Base-by-base conservation (phyloP, 805 yeast species). In the Peterozyma toletana region DNA sequence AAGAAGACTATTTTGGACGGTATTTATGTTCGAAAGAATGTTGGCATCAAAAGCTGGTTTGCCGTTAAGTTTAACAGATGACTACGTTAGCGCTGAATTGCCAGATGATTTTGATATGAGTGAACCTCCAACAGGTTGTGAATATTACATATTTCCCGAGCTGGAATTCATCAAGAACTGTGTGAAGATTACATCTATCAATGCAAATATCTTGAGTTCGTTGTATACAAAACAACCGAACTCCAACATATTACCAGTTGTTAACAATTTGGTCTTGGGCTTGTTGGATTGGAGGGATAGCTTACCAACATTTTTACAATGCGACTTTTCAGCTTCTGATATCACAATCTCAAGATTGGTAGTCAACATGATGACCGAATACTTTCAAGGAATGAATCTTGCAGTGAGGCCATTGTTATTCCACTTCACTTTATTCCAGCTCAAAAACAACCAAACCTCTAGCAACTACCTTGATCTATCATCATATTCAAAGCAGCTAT, bases 11-110 rank as follows among this genome's bases (percentile, higher is more conserved):
- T 64, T 66, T 64, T 64, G 69, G 69, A 64, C 68, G 5, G 68
- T 64, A 33, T 63, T 64, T 44, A 64, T 64, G 63, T 64, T 59
- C 40, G 68, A 77, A 63, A 64, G 91, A 59, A 84, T 85, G 91
- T 62, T 85, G 35, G 82, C 88, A 6, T 82, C 90, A 11, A 85
- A 85, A 54, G 90, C 90, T 0, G 95, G 95, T 1, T 62, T 85
- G 21, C 95, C 95, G 0, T 59, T 85, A 37, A 78, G 87, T 42
- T 74, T 90, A 47, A 82, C 93, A 0, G 93, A 85, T 56, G 86
- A 83, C 46, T 85, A 91, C 48, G 83, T 90, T 15, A 80, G 87
- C 2, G 81, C 90, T 0, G 89, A 78, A 44, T 64, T 85, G 18
- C 95, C 95, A 0, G 75, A 73, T 43, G 90, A 77, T 66, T 81